These are phyloP conservation scores for Pseudovirgaria hyperparasitica DNA, from an alignment of 2,329 filamentous ascomycete genomes.

Conservation along the genomic window DNA sequence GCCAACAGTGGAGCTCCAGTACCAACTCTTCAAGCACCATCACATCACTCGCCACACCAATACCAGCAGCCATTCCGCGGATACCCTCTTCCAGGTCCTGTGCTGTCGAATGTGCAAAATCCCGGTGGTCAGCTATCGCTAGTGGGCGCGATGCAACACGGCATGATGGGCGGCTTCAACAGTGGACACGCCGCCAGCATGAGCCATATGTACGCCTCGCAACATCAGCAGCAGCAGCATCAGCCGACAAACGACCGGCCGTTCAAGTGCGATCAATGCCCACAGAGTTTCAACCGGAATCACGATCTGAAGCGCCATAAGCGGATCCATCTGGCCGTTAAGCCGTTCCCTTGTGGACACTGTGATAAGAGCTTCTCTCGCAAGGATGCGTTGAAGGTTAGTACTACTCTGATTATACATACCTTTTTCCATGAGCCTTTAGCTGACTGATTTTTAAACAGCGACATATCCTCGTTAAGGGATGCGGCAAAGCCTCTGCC, in stretches of 20 bases:
- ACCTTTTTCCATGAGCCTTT: conserved; percentile 27
- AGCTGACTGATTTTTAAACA: conserved; percentile 24
- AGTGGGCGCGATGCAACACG: conserved; percentile 45
- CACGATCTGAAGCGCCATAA: conserved; percentile 95
- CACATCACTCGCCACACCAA: conserved; percentile 31
- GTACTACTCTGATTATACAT: conserved; percentile 17
- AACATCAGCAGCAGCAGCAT: conserved; percentile 36
- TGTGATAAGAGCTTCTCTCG: conserved; percentile 96
- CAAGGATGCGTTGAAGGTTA: conserved; percentile 92
- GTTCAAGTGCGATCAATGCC: conserved; percentile 87
- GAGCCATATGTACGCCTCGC: conserved; percentile 45
- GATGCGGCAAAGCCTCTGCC: conserved; percentile 43
- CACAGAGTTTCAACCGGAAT: conserved; percentile 89
- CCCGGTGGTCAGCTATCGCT: conserved; percentile 61
- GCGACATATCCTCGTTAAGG: conserved; percentile 56
- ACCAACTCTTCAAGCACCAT: conserved; percentile 34
- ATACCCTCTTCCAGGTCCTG: conserved; percentile 48
- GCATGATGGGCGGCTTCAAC: conserved; percentile 47
- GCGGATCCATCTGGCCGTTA: conserved; percentile 85
- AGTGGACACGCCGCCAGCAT: conserved; percentile 51
- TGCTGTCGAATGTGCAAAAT: conserved; percentile 68
- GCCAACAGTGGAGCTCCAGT: conserved; percentile 29
- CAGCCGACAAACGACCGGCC: conserved; percentile 62
- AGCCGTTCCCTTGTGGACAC: conserved; percentile 82
- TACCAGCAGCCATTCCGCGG: conserved; percentile 36